Conservation (phyloP, 257 asterid genomes). For the Gardenia jasminoides region DNA sequence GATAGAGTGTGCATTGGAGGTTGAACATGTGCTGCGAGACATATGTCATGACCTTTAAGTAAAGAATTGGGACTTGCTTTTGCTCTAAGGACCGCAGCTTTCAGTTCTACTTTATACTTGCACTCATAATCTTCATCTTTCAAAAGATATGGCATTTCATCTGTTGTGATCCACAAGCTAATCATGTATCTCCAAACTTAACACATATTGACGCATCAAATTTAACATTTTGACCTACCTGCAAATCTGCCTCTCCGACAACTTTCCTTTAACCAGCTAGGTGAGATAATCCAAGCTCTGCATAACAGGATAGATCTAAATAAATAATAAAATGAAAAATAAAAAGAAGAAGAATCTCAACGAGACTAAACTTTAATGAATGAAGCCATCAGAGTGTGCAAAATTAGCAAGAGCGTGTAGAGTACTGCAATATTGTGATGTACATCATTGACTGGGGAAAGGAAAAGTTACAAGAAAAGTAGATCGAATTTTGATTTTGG, state of each 20-base stretch:
- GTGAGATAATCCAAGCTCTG: constrained; percentile 90
- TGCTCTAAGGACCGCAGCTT: constrained; percentile 59
- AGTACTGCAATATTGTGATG: not conserved
- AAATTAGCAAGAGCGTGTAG: not conserved
- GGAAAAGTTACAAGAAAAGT: not conserved
- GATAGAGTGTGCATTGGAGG: constrained; percentile 62
- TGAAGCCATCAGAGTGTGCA: not conserved
- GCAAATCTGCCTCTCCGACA: constrained; percentile 66
- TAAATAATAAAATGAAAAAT: too few relatives aligned
- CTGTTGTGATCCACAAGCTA: constrained; percentile 34
- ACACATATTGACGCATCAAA: not conserved
- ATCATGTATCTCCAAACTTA: constrained; percentile 9
- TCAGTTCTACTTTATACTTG: constrained; percentile 56
- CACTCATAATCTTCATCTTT: constrained; percentile 62
- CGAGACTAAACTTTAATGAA: not conserved
- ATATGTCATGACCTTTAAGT: constrained; percentile 67
- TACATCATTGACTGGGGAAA: not conserved
- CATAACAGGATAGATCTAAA: constrained; percentile 5
- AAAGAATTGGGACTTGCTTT: constrained; percentile 53
- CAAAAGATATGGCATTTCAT: constrained; percentile 67
- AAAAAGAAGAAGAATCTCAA: not conserved
- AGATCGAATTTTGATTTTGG: not conserved
- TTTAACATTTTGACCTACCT: constrained; percentile 39
- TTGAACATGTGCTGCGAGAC: constrained; percentile 67
- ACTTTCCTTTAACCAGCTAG: constrained; percentile 92